Evolutionary conservation across 768 basidiomycete species (phyloP), one percentile per base, ranked within the genome.

Genomic region (Rhizopogon vinicolor): DNA sequence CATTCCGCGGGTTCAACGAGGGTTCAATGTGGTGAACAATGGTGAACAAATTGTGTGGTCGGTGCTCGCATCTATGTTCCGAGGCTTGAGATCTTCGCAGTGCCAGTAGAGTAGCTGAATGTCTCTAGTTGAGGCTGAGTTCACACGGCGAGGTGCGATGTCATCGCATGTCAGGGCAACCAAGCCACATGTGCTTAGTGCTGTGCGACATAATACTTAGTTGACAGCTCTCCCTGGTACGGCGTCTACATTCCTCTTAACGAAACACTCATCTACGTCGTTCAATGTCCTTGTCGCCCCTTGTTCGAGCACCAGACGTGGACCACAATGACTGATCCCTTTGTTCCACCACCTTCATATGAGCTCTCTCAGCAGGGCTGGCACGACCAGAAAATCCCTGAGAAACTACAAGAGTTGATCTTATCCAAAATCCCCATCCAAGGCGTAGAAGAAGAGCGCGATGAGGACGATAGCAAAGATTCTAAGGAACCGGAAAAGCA

Each of bases 341-440:
- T 62, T 45, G 49, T 63, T 3, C 74, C 70, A 1, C 70, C 69
- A 3, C 78, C 77, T 1, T 67, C 77, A 1, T 79, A 79, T 64
- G 69, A 77, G 49, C 57, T 64, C 52, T 71, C 73, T 9, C 62
- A 73, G 19, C 63, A 70, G 41, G 71, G 70, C 42, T 25, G 25
- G 25, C 81, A 78, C 45, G 82, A 87, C 64, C 77, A 72, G 46
- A 87, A 85, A 68, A 69, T 78, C 41, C 63, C 74, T 2, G 68
- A 69, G 46, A 25, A 49, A 10, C 19, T 51, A 2, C 64, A 62
- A 37, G 45, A 35, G 5, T 55, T 56, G 35, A 55, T 58, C 35
- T 28, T 52, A 12, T 50, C 60, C 19, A 64, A 63, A 18, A 12
- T 48, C 31, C 58, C 59, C 19, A 52, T 61, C 25, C 53, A 33